Base-by-base conservation (phyloP, 2,329 filamentous ascomycete species). In the Lecanoromycetidae sp. region DNA sequence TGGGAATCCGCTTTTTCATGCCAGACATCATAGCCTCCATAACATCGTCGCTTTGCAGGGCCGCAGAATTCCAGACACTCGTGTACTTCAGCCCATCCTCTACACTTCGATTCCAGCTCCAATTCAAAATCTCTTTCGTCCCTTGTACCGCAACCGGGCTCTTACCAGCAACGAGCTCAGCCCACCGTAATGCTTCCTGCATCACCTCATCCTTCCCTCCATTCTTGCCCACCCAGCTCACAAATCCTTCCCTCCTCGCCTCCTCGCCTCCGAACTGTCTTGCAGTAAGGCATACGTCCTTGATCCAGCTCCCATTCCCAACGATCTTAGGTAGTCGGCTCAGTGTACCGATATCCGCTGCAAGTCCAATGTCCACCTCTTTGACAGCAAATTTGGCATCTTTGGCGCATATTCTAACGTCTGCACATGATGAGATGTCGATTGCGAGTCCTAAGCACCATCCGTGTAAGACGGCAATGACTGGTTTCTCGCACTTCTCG, bases 401-500 rank as follows among this genome's bases (percentile, higher is more conserved):
- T 3, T 52, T 50, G 0, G 63, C 53, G 44, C 63, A 67, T 3
- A 70, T 50, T 6, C 68, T 60, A 38, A 72, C 59, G 41, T 72
- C 69, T 2, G 64, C 60, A 2, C 67, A 66, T 1, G 61, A 60
- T 12, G 61, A 57, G 6, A 72, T 49, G 60, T 94, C 86, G 53
- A 93, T 81, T 15, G 79, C 84, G 8, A 93, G 71, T 13, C 87
- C 87, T 56, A 85, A 79, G 3, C 80, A 75, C 55, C 88, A 77
- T 33, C 82, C 87, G 58, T 94, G 85, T 54, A 94, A 66, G 17
- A 87, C 80, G 43, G 78, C 81, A 49, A 96, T 83, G 27, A 95
- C 85, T 51, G 87, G 87, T 67, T 96, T 96, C 66, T 91, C 84
- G 65, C 90, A 96, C 56, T 75, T 79, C 63, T 95, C 90, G 44